Evolutionary conservation across 2,329 filamentous ascomycete genomes (phyloP).

Genomic region (Penicillium decumbens): DNA sequence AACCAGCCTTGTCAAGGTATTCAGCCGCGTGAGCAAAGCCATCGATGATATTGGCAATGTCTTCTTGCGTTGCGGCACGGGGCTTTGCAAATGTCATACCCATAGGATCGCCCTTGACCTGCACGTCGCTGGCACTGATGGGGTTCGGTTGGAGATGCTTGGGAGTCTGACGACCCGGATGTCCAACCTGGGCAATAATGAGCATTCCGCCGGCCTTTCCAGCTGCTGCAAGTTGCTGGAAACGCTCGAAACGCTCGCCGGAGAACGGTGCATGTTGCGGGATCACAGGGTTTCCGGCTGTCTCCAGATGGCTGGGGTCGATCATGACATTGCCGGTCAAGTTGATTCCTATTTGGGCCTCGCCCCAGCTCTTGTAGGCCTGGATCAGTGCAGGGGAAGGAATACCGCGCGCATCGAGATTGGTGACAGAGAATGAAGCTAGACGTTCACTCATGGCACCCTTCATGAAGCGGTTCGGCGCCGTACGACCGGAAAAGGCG

Average conservation of each 20-base stretch:
- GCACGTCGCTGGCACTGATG: constrained; percentile 50
- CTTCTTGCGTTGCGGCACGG: constrained; percentile 27
- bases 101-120: constrained; percentile 35
- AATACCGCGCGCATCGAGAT: constrained; percentile 51
- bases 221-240: background rate
- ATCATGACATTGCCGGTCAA: constrained; percentile 63
- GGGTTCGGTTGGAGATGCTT: constrained; percentile 46
- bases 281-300: background rate
- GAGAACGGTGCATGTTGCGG: background rate
- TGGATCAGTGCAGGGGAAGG: constrained; percentile 52
- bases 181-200: constrained; percentile 58
- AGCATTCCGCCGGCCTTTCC: constrained; percentile 48
- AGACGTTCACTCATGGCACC: constrained; percentile 63
- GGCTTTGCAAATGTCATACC: constrained; percentile 37
- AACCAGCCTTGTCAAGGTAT: background rate
- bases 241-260: background rate
- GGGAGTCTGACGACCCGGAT: constrained; percentile 57
- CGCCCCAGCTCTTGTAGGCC: constrained; percentile 59
- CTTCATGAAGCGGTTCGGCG: constrained; percentile 64
- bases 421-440: constrained; percentile 55
- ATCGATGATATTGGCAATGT: constrained; percentile 53
- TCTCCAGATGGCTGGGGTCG: constrained; percentile 55
- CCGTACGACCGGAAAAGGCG: constrained; percentile 51
- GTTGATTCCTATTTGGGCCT: constrained; percentile 54
- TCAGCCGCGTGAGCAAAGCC: constrained; percentile 52